Conservation (phyloP, 2,329 filamentous ascomycete species). For the Dactylellina parvicollis region DNA sequence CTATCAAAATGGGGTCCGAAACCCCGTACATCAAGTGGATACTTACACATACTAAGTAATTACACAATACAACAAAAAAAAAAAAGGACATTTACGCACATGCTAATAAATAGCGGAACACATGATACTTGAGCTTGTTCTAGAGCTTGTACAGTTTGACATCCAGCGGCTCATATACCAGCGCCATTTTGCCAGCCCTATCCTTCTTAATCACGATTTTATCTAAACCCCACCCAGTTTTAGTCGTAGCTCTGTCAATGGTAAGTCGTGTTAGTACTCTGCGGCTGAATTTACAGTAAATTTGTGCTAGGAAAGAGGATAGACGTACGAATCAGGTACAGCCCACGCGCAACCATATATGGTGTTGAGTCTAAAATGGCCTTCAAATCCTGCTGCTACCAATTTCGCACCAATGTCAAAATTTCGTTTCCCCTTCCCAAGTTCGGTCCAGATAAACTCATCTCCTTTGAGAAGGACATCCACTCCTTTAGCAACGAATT, state of each 20-base stretch:
- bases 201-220: slow-evolving; percentile 27
- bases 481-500: slow-evolving; percentile 15
- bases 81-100: no score
- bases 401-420: slow-evolving; percentile 21
- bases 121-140: no score
- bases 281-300: no score
- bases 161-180: slow-evolving; percentile 37
- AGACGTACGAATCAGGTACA: slow-evolving; percentile 33
- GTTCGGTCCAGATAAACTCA: slow-evolving; percentile 19
- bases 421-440: slow-evolving; percentile 4
- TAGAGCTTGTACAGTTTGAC: slow-evolving; percentile 20
- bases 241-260: slow-evolving; percentile 29
- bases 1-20: no score
- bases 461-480: slow-evolving; percentile 34
- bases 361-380: slow-evolving; percentile 18
- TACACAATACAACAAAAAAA: no score
- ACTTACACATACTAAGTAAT: no score
- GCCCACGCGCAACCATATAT: slow-evolving; percentile 28
- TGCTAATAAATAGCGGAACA: no score
- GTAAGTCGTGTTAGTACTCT: background rate
- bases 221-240: slow-evolving; percentile 42
- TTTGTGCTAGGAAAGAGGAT: background rate
- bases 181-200: slow-evolving; percentile 4
- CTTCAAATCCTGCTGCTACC: slow-evolving; percentile 24
- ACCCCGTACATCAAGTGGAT: no score